Evolutionary conservation across 148 eudicot species (phyloP), one percentile per base, ranked within the genome.

Genomic region (Heliamphora exappendiculata): DNA sequence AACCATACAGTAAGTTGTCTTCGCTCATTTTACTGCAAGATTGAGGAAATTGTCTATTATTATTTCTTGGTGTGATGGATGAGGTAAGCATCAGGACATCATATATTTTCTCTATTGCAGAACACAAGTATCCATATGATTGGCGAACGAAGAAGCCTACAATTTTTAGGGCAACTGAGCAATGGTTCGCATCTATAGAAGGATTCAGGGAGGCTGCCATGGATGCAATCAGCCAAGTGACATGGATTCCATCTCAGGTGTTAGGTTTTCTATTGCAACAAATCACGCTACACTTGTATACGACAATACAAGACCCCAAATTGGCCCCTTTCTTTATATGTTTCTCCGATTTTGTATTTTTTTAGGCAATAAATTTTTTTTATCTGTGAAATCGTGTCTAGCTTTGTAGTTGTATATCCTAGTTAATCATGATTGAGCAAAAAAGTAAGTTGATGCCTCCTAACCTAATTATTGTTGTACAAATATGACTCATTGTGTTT

Each of bases 131-230:
- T 80, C 99, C 99, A 42, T 96, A 93, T 91, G 99, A 96, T 84
- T 96, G 99, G 99, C 86, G 99, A 76, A 91, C 99, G 68, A 96
- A 96, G 83, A 89, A 91, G 78, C 98, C 99, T 41, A 95, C 99
- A 29, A 95, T 95, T 72, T 95, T 95, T 82, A 88, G 99, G 84
- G 96, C 99, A 28, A 95, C 99, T 55, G 99, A 91, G 73, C 99
- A 95, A 76, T 95, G 99, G 99, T 95, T 95, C 86, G 99, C 99
- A 67, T 95, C 99, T 72, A 94, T 95, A 28, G 99, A 95, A 86
- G 99, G 99, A 76, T 96, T 96, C 70, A 88, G 97, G 55, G 73
- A 93, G 60, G 84, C 86, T 75, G 97, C 95, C 41, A 87, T 93
- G 89, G 88, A 89, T 69, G 91, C 98, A 60, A 96, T 96, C 62